phyloP scores from a whole-genome alignment of 371 early-diverging fungal genomes.

The Capillidium rhysosporum region DNA sequence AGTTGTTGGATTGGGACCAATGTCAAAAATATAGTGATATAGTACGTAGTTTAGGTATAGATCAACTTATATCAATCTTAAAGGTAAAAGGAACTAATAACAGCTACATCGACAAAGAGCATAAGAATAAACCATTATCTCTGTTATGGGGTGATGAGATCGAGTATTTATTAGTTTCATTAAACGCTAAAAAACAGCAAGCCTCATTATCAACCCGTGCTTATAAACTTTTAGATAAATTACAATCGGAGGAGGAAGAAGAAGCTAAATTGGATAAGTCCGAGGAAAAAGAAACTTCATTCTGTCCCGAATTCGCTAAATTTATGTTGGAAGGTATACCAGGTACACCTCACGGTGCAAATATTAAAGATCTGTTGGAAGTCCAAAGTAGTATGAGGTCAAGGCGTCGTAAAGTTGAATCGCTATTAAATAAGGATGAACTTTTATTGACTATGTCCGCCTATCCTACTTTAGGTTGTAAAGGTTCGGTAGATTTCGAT shows the following conservation, averaged over 20 bases:
- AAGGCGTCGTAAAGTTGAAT: background rate
- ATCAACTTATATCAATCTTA: too few relatives aligned
- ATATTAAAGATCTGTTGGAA: background rate
- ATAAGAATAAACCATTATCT: too few relatives aligned
- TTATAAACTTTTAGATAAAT: background rate
- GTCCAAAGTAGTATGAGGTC: background rate
- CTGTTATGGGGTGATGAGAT: background rate
- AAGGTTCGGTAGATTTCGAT: background rate
- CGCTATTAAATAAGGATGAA: background rate
- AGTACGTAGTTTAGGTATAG: too few relatives aligned
- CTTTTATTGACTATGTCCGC: background rate
- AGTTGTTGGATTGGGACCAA: too few relatives aligned
- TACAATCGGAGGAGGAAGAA: background rate
- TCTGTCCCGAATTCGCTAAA: background rate
- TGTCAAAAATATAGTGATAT: too few relatives aligned
- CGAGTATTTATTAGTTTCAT: background rate
- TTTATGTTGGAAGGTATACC: slow-evolving; percentile 1
- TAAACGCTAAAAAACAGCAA: background rate
- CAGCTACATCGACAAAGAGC: too few relatives aligned
- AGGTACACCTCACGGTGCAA: background rate
- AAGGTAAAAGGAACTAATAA: too few relatives aligned
- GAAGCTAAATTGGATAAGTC: background rate
- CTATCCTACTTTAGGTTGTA: background rate
- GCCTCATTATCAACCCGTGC: background rate
- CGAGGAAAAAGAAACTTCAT: background rate